Evolutionary conservation across 768 basidiomycete genomes (phyloP).

Genomic region (Naganishia vaughanmartiniae): DNA sequence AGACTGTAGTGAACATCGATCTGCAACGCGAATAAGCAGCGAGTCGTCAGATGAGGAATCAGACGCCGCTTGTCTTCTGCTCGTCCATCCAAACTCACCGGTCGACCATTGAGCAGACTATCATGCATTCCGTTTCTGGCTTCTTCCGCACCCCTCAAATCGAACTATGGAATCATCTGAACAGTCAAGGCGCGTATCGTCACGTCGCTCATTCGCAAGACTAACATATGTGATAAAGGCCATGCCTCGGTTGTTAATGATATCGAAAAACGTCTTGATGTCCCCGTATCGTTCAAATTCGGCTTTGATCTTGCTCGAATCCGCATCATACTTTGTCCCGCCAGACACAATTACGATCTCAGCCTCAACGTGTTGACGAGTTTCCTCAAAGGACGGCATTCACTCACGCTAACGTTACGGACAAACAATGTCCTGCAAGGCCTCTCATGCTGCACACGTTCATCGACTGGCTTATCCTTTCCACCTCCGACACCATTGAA

Average conservation of each 20-base stretch:
- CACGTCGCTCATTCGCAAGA: constrained; percentile 35
- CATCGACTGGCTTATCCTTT: constrained; percentile 72
- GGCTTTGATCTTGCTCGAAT: constrained; percentile 67
- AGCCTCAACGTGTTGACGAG: background rate
- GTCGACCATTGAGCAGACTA: constrained; percentile 78
- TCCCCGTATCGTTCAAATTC: constrained; percentile 91
- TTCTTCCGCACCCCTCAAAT: constrained; percentile 85
- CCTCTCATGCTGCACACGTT: constrained; percentile 86
- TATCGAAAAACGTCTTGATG: constrained; percentile 95
- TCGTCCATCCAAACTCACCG: constrained; percentile 60
- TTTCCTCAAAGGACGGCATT: no score
- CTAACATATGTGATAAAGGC: constrained; percentile 97
- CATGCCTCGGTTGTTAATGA: constrained; percentile 94
- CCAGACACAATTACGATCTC: background rate
- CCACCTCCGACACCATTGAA: background rate
- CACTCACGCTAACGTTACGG: constrained; percentile 93
- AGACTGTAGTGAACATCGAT: constrained; percentile 98
- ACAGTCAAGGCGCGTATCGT: background rate
- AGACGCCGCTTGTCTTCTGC: background rate
- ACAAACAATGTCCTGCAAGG: constrained; percentile 95
- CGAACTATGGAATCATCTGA: constrained; percentile 62
- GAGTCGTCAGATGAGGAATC: background rate
- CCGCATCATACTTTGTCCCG: constrained; percentile 49
- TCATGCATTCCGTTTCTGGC: constrained; percentile 89
- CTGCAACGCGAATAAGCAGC: constrained; percentile 53